phyloP scores from a whole-genome alignment of 805 yeast species.

The Candida maltosa region DNA sequence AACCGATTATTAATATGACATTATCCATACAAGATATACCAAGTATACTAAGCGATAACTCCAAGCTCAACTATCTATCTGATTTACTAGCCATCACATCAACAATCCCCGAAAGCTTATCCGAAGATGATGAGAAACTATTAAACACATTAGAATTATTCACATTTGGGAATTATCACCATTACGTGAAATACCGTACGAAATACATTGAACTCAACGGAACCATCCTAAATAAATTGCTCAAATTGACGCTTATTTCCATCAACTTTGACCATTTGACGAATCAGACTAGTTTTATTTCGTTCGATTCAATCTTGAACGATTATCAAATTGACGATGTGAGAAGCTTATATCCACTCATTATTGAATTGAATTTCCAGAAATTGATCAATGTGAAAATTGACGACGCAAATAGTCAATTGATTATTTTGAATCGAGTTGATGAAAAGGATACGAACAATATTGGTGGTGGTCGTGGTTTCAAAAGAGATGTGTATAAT shows the following conservation, averaged over 20 bases:
- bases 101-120: background rate
- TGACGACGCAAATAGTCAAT: conserved; percentile 23
- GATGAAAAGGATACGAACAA: too few species aligned
- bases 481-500: conserved; percentile 26
- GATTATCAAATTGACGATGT: conserved; percentile 10
- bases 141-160: conserved; percentile 34
- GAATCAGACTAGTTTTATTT: too few species aligned
- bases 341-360: conserved; percentile 16
- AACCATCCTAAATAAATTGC: conserved; percentile 18
- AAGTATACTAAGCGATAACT: conserved; percentile 1
- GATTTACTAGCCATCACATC: conserved; percentile 5
- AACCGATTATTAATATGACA: too few species aligned
- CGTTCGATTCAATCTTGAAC: too few species aligned
- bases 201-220: conserved; percentile 13
- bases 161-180: conserved; percentile 30
- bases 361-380: conserved; percentile 24
- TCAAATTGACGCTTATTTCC: conserved; percentile 24
- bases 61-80: conserved; percentile 6
- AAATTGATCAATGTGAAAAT: conserved; percentile 21
- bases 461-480: too few species aligned
- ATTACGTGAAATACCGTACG: conserved; percentile 17
- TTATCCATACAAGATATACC: background rate
- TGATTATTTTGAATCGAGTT: too few species aligned
- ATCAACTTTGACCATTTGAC: conserved; percentile 18
- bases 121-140: conserved; percentile 3